Base-by-base conservation (phyloP, 371 early-diverging fungal species). In the Gilbertella persicaria region DNA sequence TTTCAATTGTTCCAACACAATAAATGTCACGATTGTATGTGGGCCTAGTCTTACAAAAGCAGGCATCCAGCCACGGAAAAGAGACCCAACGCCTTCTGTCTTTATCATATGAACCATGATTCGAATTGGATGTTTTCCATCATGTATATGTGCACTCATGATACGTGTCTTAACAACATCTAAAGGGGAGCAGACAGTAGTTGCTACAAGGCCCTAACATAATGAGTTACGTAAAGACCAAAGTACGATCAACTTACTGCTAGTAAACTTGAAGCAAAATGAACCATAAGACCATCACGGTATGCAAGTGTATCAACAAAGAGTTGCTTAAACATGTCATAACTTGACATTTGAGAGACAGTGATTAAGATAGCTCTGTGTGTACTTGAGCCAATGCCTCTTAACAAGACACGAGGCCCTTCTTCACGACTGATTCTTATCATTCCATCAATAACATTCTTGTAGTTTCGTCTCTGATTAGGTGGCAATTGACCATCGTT, bases 31-130 rank as follows among this genome's bases (percentile, higher is more conserved):
- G 37, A 86, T 80, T 1, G 88, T 87, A 47, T 88, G 88, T 10
- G 88, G 88, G 0, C 85, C 87, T 38, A 85, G 70, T 37, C 87
- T 66, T 9, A 79, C 63, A 60, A 82, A 83, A 12, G 83, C 77
- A 21, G 87, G 86, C 20, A 79, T 70, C 89, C 87, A 88, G n/a
- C 91, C 90, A 69, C 87, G 85, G 53, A 86, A 85, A 33, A 91
- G 68, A 9, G 87, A 87, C 7, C 52, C 24, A 0, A 74, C 20
- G 12, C 90, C 91, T 66, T 91, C 91, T 5, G 64, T 69, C 17
- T 62, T 64, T 1, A 75, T 64, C 61, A 87, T 88, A 24, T 81
- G 65, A 2, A 62, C 54, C 70, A 84, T 61, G 14, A 83, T 81
- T 28, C 78, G 78, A 2, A 72, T 17, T 9, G 71, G 58, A n/a